Evolutionary conservation across 768 basidiomycete species (phyloP), one percentile per base, ranked within the genome.

Genomic region (Leccinum uliginosum): DNA sequence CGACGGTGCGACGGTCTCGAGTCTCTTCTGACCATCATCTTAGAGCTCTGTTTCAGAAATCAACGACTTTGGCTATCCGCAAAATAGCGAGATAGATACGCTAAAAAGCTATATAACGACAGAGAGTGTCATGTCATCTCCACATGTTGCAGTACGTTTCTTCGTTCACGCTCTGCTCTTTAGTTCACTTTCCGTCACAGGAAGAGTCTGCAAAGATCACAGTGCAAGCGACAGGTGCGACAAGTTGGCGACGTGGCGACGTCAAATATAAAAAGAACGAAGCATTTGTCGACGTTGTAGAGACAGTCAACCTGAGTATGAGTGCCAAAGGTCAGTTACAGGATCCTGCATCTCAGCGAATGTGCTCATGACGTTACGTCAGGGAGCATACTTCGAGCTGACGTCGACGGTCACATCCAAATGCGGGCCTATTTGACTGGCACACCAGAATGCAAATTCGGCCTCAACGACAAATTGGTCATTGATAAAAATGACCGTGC

Each of bases 211-310:
- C 93, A 14, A 97, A 94, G 72, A 98, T 99, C 59, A 98, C 97
- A 0, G 86, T 84, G 10, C 97, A 99, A 77, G 96, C 97, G 9
- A 99, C 97, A 0, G 97, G 97, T 1, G 88, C 91, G 27, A 98
- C 91, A 30, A 96, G 89, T 70, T 99, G 97, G 97, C 78, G 97
- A 43, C 80, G 95, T 56, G 87, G 84, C 15, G 97, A 98, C 67
- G 95, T 98, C 66, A 96, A 95, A 72, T 98, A 99, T 74, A 90
- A 97, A 78, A 99, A 98, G 81, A 99, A 99, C 62, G 97, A 99
- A 68, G 97, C 97, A 0, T 99, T 98, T 63, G 96, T 99, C n/a
- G 97, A 99, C 68, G 97, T 99, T 9, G 91, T 99, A 45, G 97
- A 99, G 76, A 91, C 83, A 2, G 91, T 99, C 59, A 98, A 99